Evolutionary conservation across 805 yeast species (phyloP), one percentile per base, ranked within the genome.

Genomic region (Wickerhamiella shivajii): DNA sequence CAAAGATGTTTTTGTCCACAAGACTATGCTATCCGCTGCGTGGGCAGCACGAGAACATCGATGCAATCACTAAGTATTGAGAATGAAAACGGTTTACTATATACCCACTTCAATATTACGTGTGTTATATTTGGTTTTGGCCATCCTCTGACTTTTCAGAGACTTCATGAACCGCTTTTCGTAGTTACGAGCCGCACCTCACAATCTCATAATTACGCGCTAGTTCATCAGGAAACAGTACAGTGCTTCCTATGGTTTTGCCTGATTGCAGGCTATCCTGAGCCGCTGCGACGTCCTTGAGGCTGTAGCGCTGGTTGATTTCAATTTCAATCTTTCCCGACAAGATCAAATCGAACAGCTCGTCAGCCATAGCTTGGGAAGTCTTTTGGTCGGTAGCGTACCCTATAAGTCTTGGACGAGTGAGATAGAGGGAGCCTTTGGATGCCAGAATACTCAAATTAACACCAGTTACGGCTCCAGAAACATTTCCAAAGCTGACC

Each of bases 381-480:
- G 73, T 81, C 36, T 71, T 78, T 6, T 57, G 58, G 0, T 63
- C 59, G 1, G 56, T 46, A n/a, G 76, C 36, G 55, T 77, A 80
- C n/a, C 58, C 64, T 38, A 50, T 59, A 16, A 78, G 46, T 13
- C 52, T 52, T 11, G 95, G 93, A 53, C 95, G 69, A 9, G 49
- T 45, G 21, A 60, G 28, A 21, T 80, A 43, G 42, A 66, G 71
- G 33, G 79, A 43, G 49, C 77, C 79, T 57, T 77, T 79, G 3
- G 75, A 51, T 1, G 72, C 42, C 36, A 84, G 59, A 21, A 41
- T 45, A 19, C 48, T 34, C 27, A 80, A 49, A 1, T 57, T 18
- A n/a, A 81, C 44, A 10, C 92, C 87, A 1, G 79, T 74, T 18
- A 83, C 81, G 1, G 72, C 59, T 12, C 97, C 97, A 5, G 85